Evolutionary conservation across 129 eudicot species (phyloP), one percentile per base, ranked within the genome.

Genomic region (Flaveria linearis): DNA sequence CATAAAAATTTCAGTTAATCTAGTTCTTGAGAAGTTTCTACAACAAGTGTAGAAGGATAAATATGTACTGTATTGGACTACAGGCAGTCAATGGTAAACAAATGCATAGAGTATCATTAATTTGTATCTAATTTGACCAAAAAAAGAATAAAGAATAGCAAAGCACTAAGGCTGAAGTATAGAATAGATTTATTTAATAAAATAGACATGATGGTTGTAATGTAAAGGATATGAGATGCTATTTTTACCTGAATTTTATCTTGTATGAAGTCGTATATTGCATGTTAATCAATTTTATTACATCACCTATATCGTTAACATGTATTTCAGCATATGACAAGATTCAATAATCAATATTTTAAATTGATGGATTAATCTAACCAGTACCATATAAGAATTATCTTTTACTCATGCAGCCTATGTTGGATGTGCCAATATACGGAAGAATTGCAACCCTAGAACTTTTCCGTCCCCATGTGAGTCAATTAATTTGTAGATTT

Each of bases 391-490:
- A 52, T 52, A 75, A 80, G 22, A 33, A 39, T 17, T 22, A 58
- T 20, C 50, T 66, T 85, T 9, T 60, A 55, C 66, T 3, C 71
- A 50, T 83, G 84, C 88, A 94, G 97, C 93, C 98, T 71, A 89
- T 87, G 93, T 69, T 94, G 84, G 98, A 94, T 80, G 93, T 89
- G 79, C 98, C 98, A 18, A 87, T 94, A 83, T 94, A 94, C 71
- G 98, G 97, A 75, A 85, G 98, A 89, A 94, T 94, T 51, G 98
- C 98, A 62, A 94, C 98, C 13, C 86, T 94, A 57, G 93, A 91
- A 85, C 97, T 94, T 74, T 91, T 91, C 73, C 97, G 97, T 23
- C 97, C 97, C 71, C 98, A 94, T 80, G 98, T 94, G 79, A 91
- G 98, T 91, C 7, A 5, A 7, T 51, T 4, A 26, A 36, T 47